Conservation (phyloP, 108 stramenopile genomes). For the Cylindrotheca fusiformis region DNA sequence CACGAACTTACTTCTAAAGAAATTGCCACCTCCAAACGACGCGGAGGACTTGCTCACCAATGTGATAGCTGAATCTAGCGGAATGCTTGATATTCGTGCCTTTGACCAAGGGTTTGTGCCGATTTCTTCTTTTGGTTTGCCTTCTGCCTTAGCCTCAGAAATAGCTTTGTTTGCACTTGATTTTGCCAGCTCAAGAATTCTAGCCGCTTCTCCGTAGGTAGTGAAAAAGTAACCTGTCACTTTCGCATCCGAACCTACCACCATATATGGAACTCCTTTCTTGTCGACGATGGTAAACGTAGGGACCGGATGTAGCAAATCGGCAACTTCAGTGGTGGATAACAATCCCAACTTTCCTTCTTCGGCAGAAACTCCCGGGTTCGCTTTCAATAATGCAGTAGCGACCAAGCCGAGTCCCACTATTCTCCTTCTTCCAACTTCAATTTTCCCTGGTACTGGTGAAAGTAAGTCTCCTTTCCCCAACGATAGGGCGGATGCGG, state of each 20-base stretch:
- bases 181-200: constrained; percentile 59
- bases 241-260: constrained; percentile 85
- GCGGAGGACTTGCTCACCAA: constrained; percentile 50
- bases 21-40: constrained; percentile 40
- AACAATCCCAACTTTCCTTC: constrained; percentile 13
- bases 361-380: too few species aligned
- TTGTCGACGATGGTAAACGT: constrained; percentile 78
- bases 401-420: too few species aligned
- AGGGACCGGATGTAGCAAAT: constrained; percentile 38
- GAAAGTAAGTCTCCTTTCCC: too few species aligned
- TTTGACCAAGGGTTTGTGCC: constrained; percentile 71
- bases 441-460: too few species aligned
- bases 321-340: constrained; percentile 20
- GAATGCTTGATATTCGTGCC: constrained; percentile 68
- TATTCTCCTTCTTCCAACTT: too few species aligned
- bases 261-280: constrained; percentile 74
- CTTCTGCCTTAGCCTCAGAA: constrained; percentile 41
- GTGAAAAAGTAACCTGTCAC: constrained; percentile 82
- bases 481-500: too few species aligned
- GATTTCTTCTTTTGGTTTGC: constrained; percentile 39
- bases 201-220: constrained; percentile 60
- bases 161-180: constrained; percentile 61
- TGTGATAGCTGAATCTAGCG: constrained; percentile 74
- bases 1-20: constrained; percentile 39
- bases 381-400: too few species aligned